Base-by-base conservation (phyloP, 1,284 basidiomycete genomes). In the Heimioporus retisporus region DNA sequence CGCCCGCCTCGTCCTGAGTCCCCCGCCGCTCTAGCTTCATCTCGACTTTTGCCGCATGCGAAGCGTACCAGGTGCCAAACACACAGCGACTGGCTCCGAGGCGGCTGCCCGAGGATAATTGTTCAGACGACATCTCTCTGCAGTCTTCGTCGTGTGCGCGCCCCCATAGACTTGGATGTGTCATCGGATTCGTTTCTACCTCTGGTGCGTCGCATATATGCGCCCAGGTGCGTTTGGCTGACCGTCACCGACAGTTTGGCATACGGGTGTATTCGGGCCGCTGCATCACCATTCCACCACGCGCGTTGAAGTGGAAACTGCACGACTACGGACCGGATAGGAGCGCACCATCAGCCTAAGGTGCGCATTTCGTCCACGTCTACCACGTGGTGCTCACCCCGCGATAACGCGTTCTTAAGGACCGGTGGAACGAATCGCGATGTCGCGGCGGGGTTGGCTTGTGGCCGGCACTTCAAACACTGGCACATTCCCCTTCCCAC, bases 91-190 rank as follows among this genome's bases (percentile, higher is more conserved):
- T 80, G 58, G n/a, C 28, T 23, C 69, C 74, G 18, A 68, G 25
- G 51, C 73, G 73, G 21, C 59, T 80, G 43, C 77, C 78, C 4
- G 74, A 77, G 16, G 68, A 74, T 2, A 71, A 71, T 8, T 57
- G 40, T 55, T 68, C 69, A 62, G 67, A 67, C 23, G 74, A 69
- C 7, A 55, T 28, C 28, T 70, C 19, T 48, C 65, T 69, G 8
- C 64, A n/a, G 42, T 51, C 28, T 28, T 28, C 28, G 28, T 28
- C 28, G 28, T 28, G 28, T 28, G 5, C 16, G 77, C 63, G 16
- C 28, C 42, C 18, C 6, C 7, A 43, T 35, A 68, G 66, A 60
- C 5, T 44, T 63, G 19, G 57, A 56, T 8, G 8, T 11, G 35
- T 40, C 8, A 11, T 55, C 69, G 2, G 54, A 68, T 43, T 59